These are phyloP conservation scores for Begonia fuchsioides DNA, from an alignment of 306 rosid genomes.

Conservation along the genomic window DNA sequence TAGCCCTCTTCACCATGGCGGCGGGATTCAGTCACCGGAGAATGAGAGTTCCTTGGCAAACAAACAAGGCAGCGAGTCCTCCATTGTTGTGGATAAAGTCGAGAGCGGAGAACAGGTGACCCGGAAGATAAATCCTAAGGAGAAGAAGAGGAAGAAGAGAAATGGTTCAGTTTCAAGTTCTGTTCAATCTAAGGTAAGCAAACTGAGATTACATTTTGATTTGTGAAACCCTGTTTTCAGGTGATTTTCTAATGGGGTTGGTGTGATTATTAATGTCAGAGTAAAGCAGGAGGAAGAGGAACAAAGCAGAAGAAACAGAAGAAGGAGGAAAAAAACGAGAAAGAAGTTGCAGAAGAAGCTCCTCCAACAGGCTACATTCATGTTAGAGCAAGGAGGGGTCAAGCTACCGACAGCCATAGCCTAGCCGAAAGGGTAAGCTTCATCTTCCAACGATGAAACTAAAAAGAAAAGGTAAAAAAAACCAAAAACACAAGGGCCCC, in stretches of 20 bases:
- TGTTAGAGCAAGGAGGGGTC: slow-evolving; percentile 96
- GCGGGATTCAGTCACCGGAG: slow-evolving; percentile 11
- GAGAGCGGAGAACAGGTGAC: slow-evolving; percentile 58
- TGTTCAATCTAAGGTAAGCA: slow-evolving; percentile 22
- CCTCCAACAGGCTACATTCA: slow-evolving; percentile 69
- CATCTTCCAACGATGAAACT: too few species aligned
- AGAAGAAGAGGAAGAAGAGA: slow-evolving; percentile 32
- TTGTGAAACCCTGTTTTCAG: too few species aligned
- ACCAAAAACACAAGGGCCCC: too few species aligned
- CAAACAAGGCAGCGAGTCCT: slow-evolving; percentile 42
- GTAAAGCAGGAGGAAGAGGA: too few species aligned
- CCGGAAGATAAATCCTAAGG: slow-evolving; percentile 28
- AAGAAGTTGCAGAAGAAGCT: slow-evolving; percentile 27
- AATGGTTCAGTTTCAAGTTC: slow-evolving; percentile 15
- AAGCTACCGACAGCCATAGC: slow-evolving; percentile 98
- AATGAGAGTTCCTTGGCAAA: slow-evolving; percentile 32
- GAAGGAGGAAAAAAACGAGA: slow-evolving; percentile 18
- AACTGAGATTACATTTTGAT: neutral
- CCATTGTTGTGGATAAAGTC: slow-evolving; percentile 48
- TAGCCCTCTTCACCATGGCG: neutral
- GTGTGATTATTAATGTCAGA: neutral
- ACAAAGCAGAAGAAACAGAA: slow-evolving; percentile 15
- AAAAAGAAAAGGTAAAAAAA: too few species aligned
- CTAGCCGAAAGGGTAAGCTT: slow-evolving; percentile 83
- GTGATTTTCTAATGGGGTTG: neutral